These are phyloP conservation scores for Syzygium aromaticum DNA, from an alignment of 345 rosid genomes.

Conservation along the genomic window DNA sequence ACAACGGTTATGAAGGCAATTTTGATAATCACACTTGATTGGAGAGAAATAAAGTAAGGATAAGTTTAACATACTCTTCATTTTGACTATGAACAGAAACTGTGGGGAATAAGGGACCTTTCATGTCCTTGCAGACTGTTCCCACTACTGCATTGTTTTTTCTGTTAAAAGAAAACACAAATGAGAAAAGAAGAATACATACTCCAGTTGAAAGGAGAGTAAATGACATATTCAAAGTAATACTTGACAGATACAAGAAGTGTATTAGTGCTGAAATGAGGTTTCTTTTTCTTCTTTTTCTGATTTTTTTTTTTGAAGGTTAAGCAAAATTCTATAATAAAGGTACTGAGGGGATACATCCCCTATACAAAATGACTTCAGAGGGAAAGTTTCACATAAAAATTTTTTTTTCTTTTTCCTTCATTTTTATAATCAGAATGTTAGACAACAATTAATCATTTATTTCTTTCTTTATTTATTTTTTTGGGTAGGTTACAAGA, in stretches of 20 bases:
- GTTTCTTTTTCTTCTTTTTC: not conserved
- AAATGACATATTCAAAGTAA: not conserved
- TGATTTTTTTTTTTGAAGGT: not conserved
- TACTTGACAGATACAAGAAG: not conserved
- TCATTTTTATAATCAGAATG: not conserved
- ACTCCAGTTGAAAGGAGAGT: not conserved
- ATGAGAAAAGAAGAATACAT: not conserved
- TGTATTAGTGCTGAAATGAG: not conserved
- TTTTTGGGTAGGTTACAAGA: not conserved
- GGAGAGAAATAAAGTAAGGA: not conserved
- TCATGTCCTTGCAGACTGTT: conserved; percentile 51
- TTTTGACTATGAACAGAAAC: conserved; percentile 92
- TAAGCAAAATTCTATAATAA: not conserved
- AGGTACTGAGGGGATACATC: not conserved
- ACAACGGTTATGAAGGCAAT: not conserved
- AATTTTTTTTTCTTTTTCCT: not conserved
- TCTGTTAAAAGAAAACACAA: conserved; percentile 34
- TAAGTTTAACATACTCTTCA: conserved; percentile 69
- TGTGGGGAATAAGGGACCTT: conserved; percentile 76
- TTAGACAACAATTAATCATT: not conserved
- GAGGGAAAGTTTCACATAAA: not conserved
- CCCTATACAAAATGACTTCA: not conserved
- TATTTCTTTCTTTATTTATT: not conserved
- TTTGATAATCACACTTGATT: not conserved
- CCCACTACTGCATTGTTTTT: conserved; percentile 78